Evolutionary conservation across 768 basidiomycete genomes (phyloP).

Genomic region (Macrolepiota dolichaula): DNA sequence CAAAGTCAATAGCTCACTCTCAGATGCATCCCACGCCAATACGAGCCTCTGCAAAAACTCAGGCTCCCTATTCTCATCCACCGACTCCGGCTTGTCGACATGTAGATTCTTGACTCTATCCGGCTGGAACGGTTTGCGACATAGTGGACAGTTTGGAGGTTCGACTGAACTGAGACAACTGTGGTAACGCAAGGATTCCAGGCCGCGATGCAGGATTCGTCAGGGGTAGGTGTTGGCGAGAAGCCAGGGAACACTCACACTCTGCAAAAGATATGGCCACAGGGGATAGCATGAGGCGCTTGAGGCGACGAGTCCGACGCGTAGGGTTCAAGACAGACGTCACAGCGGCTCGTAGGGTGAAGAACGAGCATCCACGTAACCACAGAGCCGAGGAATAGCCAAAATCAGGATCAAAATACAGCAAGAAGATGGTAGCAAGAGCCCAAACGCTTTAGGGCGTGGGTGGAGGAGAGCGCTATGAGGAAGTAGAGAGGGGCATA

Average conservation of each 20-base stretch:
- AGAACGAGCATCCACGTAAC: conserved; percentile 46
- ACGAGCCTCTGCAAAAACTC: conserved; percentile 35
- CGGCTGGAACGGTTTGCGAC: conserved; percentile 56
- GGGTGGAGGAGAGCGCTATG: not conserved
- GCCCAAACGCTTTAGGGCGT: not conserved
- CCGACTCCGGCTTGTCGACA: conserved; percentile 46
- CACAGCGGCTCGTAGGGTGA: conserved; percentile 70
- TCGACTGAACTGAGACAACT: conserved; percentile 55
- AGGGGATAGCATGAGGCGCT: conserved; percentile 68
- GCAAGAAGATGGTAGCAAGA: not conserved
- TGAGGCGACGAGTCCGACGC: conserved; percentile 45
- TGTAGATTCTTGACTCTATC: conserved; percentile 65
- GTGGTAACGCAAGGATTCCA: conserved; percentile 8
- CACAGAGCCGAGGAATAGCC: not conserved
- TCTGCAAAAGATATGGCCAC: conserved; percentile 75
- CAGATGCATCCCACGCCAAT: conserved; percentile 37
- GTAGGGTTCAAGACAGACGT: conserved; percentile 71
- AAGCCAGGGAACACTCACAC: conserved; percentile 38
- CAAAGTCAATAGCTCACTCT: conserved; percentile 32
- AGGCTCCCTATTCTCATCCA: conserved; percentile 31
- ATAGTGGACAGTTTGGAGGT: conserved; percentile 60
- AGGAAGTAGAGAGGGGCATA: not conserved
- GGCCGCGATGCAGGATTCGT: not conserved
- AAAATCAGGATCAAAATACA: not conserved
- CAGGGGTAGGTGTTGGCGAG: not conserved